Evolutionary conservation across 352 stramenopile genomes (phyloP).

Genomic region (Achlya hypogyna): DNA sequence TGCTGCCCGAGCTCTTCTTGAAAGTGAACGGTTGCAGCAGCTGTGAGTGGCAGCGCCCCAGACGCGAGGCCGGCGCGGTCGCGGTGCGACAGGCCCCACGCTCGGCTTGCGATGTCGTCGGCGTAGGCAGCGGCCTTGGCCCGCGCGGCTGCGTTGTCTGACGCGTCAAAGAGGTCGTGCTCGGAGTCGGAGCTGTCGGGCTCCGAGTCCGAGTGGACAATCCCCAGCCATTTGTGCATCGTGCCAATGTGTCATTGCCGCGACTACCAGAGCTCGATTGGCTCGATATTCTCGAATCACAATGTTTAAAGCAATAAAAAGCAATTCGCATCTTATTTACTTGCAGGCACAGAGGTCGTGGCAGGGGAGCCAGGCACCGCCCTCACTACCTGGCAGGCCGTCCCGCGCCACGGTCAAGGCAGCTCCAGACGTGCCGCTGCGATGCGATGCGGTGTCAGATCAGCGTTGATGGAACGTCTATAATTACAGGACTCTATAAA

Average conservation of each 20-base stretch:
- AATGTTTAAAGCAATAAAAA: too few species aligned
- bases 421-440: too few species aligned
- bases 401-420: too few species aligned
- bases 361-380: too few species aligned
- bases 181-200: neutral
- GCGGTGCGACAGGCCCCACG: slow-evolving; percentile 17
- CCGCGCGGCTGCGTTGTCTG: neutral
- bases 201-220: slow-evolving; percentile 18
- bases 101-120: slow-evolving; percentile 10
- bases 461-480: too few species aligned
- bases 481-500: too few species aligned
- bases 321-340: too few species aligned
- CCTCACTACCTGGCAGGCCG: too few species aligned
- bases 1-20: slow-evolving; percentile 47
- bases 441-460: too few species aligned
- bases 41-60: slow-evolving; percentile 25
- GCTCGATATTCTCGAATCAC: neutral
- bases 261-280: neutral
- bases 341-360: too few species aligned
- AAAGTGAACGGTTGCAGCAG: slow-evolving; percentile 27
- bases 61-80: slow-evolving; percentile 31
- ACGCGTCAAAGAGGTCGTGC: slow-evolving; percentile 1
- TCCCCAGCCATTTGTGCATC: slow-evolving; percentile 21
- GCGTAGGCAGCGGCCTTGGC: neutral
- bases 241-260: neutral